phyloP scores from a whole-genome alignment of 2,329 filamentous ascomycete genomes.

The Diaporthe ampelina region DNA sequence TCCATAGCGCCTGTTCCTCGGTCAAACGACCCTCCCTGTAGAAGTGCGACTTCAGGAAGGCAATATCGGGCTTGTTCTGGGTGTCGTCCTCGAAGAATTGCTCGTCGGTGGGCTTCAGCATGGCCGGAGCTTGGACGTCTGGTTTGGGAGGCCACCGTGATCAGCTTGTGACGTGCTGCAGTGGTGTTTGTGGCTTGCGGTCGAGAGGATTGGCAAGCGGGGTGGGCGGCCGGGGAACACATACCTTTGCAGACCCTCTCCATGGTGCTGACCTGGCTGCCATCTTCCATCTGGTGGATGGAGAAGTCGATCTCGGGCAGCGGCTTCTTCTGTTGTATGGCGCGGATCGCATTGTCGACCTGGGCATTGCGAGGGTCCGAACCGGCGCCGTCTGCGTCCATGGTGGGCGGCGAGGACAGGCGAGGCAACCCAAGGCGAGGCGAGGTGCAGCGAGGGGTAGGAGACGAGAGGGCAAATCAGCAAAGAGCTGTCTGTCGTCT shows the following conservation, averaged over 20 bases:
- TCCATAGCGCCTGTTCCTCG: constrained; percentile 97
- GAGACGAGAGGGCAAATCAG: constrained; percentile 27
- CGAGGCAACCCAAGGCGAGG: constrained; percentile 17
- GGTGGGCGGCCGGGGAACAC: constrained; percentile 44
- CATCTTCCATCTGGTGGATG: constrained; percentile 98
- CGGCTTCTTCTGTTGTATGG: constrained; percentile 94
- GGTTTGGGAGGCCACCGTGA: constrained; percentile 29
- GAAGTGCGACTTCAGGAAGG: constrained; percentile 98
- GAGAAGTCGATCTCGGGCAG: constrained; percentile 99
- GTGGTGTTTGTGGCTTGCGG: constrained; percentile 28
- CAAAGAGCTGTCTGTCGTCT: constrained; percentile 23
- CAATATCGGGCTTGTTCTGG: constrained; percentile 88
- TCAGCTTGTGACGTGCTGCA: constrained; percentile 32
- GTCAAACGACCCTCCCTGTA: constrained; percentile 97
- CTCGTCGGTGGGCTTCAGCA: constrained; percentile 91
- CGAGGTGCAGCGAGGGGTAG: constrained; percentile 21
- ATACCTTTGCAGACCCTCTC: constrained; percentile 99
- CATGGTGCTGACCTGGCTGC: constrained; percentile 91
- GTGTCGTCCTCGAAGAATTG: constrained; percentile 94
- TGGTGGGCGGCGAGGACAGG: constrained; percentile 50
- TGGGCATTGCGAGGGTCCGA: constrained; percentile 68
- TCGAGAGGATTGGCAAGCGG: constrained; percentile 42
- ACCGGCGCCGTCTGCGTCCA: constrained; percentile 63
- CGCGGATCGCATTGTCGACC: constrained; percentile 91
- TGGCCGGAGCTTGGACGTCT: constrained; percentile 99